Conservation (phyloP, 768 basidiomycete species). For the Plicaturopsis crispa region DNA sequence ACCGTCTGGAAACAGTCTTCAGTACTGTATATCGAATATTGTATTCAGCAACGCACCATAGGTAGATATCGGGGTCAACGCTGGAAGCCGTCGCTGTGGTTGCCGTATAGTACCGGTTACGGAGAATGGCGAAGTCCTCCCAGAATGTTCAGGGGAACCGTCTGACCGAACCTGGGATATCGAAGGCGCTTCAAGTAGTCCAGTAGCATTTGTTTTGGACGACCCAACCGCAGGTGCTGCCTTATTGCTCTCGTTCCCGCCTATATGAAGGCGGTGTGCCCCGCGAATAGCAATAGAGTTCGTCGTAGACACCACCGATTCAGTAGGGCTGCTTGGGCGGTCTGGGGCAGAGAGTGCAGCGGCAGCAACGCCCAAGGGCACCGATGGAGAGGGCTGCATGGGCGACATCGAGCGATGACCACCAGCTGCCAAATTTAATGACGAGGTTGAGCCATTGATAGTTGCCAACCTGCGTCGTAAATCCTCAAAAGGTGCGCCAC, state of each 20-base stretch:
- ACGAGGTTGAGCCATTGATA: conserved; percentile 66
- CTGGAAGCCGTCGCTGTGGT: conserved; percentile 38
- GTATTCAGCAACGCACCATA: conserved; percentile 46
- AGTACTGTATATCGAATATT: background rate
- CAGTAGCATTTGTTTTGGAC: conserved; percentile 75
- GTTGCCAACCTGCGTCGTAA: conserved; percentile 67
- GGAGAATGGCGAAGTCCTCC: conserved; percentile 69
- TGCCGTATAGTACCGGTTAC: conserved; percentile 48
- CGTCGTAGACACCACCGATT: conserved; percentile 68
- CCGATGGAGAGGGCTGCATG: conserved; percentile 13
- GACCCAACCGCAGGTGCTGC: conserved; percentile 88
- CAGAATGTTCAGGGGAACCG: conserved; percentile 65
- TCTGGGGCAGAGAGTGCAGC: conserved; percentile 28
- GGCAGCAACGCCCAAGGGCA: conserved; percentile 10
- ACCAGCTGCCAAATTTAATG: conserved; percentile 43
- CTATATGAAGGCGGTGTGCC: conserved; percentile 58
- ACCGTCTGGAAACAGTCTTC: conserved; percentile 49
- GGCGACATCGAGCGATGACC: conserved; percentile 39
- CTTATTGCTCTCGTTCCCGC: conserved; percentile 71
- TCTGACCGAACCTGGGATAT: conserved; percentile 61
- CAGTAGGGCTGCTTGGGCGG: conserved; percentile 73
- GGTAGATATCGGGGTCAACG: conserved; percentile 56
- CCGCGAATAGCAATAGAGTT: conserved; percentile 57
- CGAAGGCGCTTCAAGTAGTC: conserved; percentile 71
- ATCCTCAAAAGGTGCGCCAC: conserved; percentile 67